These are phyloP conservation scores for Leishmania tarentolae DNA, from an alignment of 208 protist species.

Conservation along the genomic window DNA sequence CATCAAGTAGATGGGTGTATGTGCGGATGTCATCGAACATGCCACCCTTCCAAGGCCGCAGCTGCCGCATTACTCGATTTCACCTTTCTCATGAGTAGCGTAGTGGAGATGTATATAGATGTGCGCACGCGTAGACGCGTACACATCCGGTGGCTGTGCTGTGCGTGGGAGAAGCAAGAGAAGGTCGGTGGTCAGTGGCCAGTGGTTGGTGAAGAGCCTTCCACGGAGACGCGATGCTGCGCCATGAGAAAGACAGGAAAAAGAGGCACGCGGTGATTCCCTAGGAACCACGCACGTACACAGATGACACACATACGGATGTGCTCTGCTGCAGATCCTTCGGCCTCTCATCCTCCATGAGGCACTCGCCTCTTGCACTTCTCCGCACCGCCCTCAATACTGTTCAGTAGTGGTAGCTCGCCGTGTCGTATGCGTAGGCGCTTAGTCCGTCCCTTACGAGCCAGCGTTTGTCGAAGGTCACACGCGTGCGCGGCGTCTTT, in stretches of 20 bases:
- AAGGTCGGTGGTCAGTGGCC: neutral
- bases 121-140: neutral
- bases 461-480: constrained; percentile 26
- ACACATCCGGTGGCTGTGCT: neutral
- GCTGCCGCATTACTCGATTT: neutral
- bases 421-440: constrained; percentile 27
- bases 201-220: neutral
- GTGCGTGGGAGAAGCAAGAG: neutral
- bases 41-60: neutral
- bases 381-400: neutral
- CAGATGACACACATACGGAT: neutral
- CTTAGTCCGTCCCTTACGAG: constrained; percentile 15
- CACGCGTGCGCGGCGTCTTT: constrained; percentile 1
- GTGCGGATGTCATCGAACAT: neutral
- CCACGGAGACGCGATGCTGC: neutral
- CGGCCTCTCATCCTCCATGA: neutral
- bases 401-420: constrained; percentile 30
- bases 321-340: neutral
- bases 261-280: neutral
- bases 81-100: neutral
- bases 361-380: neutral
- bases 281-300: neutral
- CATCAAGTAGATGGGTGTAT: neutral
- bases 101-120: neutral
- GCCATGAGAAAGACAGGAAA: neutral